Conservation (phyloP, 805 yeast species). For the Saccharomycopsis malanga region DNA sequence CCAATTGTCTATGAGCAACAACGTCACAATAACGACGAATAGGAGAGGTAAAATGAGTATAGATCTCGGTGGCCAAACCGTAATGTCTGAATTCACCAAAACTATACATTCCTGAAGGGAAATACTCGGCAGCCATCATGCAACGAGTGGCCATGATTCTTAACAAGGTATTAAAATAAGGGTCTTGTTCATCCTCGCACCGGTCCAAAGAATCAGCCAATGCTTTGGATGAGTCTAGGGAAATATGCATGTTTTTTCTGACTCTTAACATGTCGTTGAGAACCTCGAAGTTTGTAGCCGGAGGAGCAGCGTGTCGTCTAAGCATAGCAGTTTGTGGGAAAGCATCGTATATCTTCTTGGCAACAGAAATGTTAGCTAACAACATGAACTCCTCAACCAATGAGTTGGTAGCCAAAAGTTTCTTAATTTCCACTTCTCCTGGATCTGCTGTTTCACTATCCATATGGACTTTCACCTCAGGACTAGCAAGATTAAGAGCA, state of each 20-base stretch:
- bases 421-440: conserved; percentile 86
- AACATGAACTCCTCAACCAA: conserved; percentile 98
- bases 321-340: conserved; percentile 98
- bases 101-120: conserved; percentile 82
- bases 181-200: conserved; percentile 75
- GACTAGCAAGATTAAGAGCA: conserved; percentile 93
- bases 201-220: conserved; percentile 90
- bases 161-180: conserved; percentile 85
- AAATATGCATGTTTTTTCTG: conserved; percentile 66
- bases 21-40: conserved; percentile 97
- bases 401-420: conserved; percentile 84
- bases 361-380: conserved; percentile 93
- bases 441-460: conserved; percentile 98
- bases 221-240: conserved; percentile 80
- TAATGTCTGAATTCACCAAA: conserved; percentile 92
- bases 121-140: conserved; percentile 99
- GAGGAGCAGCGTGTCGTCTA: conserved; percentile 97
- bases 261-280: conserved; percentile 83
- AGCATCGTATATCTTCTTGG: conserved; percentile 82
- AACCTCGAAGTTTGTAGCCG: conserved; percentile 83
- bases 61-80: conserved; percentile 95
- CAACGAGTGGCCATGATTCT: conserved; percentile 98
- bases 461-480: conserved; percentile 95
- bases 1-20: conserved; percentile 94
- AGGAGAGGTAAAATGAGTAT: conserved; percentile 98